Conservation (phyloP, 176 grass and related monocot genomes). For the Dactylis glomerata region DNA sequence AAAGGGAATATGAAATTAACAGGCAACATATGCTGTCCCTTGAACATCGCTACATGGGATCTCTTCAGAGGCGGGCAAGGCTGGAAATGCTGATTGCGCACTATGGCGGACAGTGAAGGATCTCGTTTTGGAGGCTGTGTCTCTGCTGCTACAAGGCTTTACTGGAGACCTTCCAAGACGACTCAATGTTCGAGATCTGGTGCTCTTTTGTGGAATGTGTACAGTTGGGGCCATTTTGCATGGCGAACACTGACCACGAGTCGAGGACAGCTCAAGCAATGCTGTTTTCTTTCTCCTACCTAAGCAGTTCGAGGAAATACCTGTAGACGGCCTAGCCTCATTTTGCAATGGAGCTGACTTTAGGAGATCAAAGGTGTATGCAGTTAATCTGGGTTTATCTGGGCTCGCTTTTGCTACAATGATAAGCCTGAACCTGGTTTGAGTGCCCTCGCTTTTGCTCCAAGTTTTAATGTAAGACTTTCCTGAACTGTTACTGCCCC, state of each 20-base stretch:
- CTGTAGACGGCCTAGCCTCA: not conserved
- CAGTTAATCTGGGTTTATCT: not conserved
- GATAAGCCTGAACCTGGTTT: not conserved
- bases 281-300: not conserved
- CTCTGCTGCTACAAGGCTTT: not conserved
- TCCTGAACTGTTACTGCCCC: not conserved
- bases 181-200: not conserved
- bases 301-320: not conserved
- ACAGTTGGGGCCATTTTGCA: constrained; percentile 20
- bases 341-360: constrained; percentile 29
- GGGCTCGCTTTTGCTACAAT: too few relatives aligned
- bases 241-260: constrained; percentile 7
- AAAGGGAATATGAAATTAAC: not conserved
- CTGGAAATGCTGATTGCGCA: not conserved
- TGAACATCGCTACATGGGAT: not conserved
- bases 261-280: not conserved
- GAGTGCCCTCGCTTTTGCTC: not conserved
- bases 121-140: not conserved
- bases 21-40: constrained; percentile 17
- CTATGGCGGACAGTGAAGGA: not conserved
- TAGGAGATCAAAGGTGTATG: not conserved
- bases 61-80: not conserved
- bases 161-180: too few relatives aligned
- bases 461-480: not conserved
- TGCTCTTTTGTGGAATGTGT: not conserved